Evolutionary conservation across 768 basidiomycete genomes (phyloP).

Genomic region (Calocybe gangraenosa): DNA sequence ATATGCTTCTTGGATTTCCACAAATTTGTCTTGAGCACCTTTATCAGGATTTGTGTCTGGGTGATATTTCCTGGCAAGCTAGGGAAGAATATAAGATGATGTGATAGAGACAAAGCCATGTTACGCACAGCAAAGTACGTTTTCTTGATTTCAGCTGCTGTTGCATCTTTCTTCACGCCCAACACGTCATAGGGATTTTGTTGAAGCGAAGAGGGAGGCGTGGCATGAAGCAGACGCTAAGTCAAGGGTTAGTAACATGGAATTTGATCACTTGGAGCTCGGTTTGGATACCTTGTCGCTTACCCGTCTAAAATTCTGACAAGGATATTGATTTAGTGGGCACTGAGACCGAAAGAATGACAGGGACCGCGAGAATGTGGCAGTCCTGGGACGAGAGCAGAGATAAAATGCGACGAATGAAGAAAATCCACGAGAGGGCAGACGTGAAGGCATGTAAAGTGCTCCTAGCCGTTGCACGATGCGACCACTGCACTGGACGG

Average conservation of each 20-base stretch:
- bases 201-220: constrained; percentile 44
- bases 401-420: constrained; percentile 57
- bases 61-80: constrained; percentile 98
- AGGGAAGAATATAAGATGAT: constrained; percentile 15
- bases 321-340: constrained; percentile 21
- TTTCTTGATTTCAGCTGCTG: constrained; percentile 92
- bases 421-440: constrained; percentile 44
- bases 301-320: constrained; percentile 23
- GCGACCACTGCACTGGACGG: no score
- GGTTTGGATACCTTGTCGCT: constrained; percentile 39
- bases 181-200: constrained; percentile 93
- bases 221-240: constrained; percentile 76
- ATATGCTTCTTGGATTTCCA: constrained; percentile 96
- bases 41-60: constrained; percentile 97
- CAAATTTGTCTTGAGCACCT: constrained; percentile 84
- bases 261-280: constrained; percentile 10
- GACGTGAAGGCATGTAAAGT: constrained; percentile 43
- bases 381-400: constrained; percentile 38
- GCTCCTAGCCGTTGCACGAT: no score
- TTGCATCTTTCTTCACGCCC: constrained; percentile 82
- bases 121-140: constrained; percentile 84
- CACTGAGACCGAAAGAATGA: constrained; percentile 36
- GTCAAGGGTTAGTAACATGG: constrained; percentile 17
- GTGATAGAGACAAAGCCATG: constrained; percentile 3
- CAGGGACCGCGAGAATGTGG: constrained; percentile 29